Conservation (phyloP, 768 basidiomycete species). For the Tylopilus sp. region DNA sequence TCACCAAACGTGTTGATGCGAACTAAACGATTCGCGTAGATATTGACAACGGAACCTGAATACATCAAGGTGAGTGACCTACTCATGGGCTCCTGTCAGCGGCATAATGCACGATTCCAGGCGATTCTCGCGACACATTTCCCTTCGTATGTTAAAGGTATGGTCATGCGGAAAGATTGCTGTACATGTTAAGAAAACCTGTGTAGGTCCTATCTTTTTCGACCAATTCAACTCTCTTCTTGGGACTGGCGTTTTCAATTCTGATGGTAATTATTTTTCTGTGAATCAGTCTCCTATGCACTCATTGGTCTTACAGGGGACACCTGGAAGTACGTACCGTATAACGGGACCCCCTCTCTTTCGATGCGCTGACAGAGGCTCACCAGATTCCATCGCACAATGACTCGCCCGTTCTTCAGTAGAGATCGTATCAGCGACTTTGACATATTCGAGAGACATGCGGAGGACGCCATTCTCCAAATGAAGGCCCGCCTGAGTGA, state of each 20-base stretch:
- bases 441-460: constrained; percentile 38
- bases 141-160: constrained; percentile 36
- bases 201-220: constrained; percentile 20
- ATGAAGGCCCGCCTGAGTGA: constrained; percentile 31
- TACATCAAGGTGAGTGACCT: constrained; percentile 33
- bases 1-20: too few relatives aligned
- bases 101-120: constrained; percentile 14
- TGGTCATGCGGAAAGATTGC: neutral
- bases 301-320: constrained; percentile 22
- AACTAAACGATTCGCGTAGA: constrained; percentile 19
- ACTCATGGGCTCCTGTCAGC: neutral
- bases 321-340: constrained; percentile 35
- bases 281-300: neutral
- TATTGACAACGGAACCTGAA: constrained; percentile 38
- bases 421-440: constrained; percentile 39
- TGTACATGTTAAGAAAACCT: neutral
- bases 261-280: constrained; percentile 31
- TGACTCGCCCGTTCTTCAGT: constrained; percentile 44
- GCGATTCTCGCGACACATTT: constrained; percentile 38
- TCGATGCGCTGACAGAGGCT: neutral
- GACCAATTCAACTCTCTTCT: constrained; percentile 27
- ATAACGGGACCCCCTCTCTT: neutral
- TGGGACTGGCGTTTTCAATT: constrained; percentile 41
- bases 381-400: constrained; percentile 38
- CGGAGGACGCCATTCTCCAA: constrained; percentile 31